Evolutionary conservation across 108 stramenopile species (phyloP).

Genomic region (Discostella pseudostelligera): DNA sequence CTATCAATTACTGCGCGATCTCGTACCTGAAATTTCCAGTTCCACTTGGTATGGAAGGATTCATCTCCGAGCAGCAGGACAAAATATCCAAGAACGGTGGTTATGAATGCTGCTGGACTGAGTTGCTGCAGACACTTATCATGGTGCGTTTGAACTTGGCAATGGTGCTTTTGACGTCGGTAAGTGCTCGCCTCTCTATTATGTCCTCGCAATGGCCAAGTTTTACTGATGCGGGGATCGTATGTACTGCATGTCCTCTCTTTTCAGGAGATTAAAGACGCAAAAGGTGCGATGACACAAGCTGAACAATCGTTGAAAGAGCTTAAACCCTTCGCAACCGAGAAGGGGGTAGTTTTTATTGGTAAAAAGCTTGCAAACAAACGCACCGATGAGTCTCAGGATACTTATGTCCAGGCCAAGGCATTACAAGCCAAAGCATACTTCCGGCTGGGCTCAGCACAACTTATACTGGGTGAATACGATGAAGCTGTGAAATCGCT

Average conservation of each 20-base stretch:
- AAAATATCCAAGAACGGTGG: slow-evolving; percentile 33
- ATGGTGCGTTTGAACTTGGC: slow-evolving; percentile 66
- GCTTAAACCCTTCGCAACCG: slow-evolving; percentile 57
- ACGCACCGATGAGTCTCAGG: slow-evolving; percentile 42
- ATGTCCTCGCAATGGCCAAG: too few relatives aligned
- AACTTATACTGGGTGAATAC: slow-evolving; percentile 51
- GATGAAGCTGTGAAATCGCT: slow-evolving; percentile 56
- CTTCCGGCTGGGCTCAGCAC: slow-evolving; percentile 77
- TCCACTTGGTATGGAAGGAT: slow-evolving; percentile 25
- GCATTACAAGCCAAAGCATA: slow-evolving; percentile 71
- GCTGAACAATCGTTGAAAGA: slow-evolving; percentile 57
- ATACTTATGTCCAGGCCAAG: slow-evolving; percentile 56
- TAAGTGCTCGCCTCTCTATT: not conserved
- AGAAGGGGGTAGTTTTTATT: slow-evolving; percentile 43
- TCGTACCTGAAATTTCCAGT: slow-evolving; percentile 53
- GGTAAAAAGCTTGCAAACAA: slow-evolving; percentile 34
- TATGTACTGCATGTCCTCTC: not conserved
- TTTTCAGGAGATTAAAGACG: slow-evolving; percentile 22
- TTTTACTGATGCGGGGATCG: too few relatives aligned
- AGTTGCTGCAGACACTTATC: slow-evolving; percentile 56
- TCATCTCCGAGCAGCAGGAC: slow-evolving; percentile 36
- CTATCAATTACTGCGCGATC: slow-evolving; percentile 68
- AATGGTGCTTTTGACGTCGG: slow-evolving; percentile 53
- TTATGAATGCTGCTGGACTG: slow-evolving; percentile 44
- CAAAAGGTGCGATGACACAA: slow-evolving; percentile 50